Evolutionary conservation across 2,329 filamentous ascomycete species (phyloP).

Genomic region (Penicillium sclerotigenum): DNA sequence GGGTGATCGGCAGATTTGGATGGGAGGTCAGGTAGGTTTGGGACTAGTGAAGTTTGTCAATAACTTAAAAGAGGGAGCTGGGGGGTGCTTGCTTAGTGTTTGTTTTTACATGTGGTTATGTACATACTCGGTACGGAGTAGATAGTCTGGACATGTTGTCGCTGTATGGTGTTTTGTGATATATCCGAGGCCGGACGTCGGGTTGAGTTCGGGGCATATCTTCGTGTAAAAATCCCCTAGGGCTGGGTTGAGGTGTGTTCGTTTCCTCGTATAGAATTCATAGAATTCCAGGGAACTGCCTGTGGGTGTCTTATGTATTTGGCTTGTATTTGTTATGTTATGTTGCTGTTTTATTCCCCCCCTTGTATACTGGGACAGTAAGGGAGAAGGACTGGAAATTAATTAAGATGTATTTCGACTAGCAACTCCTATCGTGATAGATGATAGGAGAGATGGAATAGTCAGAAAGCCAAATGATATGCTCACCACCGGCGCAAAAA

Average conservation of each 20-base stretch:
- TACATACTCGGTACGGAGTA: too few relatives aligned
- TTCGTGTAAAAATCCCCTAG: neutral
- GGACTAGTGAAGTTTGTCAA: neutral
- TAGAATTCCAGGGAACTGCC: too few relatives aligned
- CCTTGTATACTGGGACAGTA: neutral
- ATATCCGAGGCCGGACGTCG: constrained; percentile 4
- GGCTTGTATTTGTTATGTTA: too few relatives aligned
- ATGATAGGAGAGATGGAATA: neutral
- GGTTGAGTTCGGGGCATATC: neutral
- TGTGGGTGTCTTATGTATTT: too few relatives aligned
- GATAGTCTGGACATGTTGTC: too few relatives aligned
- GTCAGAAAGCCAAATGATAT: neutral
- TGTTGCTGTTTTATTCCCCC: neutral
- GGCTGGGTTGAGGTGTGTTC: neutral
- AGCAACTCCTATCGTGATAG: neutral
- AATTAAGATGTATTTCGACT: neutral
- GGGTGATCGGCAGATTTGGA: neutral
- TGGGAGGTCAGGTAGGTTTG: neutral
- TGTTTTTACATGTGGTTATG: neutral
- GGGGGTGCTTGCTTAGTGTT: neutral
- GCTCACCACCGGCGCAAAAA: neutral
- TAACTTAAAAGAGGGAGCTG: neutral
- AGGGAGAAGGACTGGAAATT: neutral
- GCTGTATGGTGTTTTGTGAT: constrained; percentile 6
- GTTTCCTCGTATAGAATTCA: neutral